Conservation (phyloP, 805 yeast genomes). For the Candida vartiovaarae region DNA sequence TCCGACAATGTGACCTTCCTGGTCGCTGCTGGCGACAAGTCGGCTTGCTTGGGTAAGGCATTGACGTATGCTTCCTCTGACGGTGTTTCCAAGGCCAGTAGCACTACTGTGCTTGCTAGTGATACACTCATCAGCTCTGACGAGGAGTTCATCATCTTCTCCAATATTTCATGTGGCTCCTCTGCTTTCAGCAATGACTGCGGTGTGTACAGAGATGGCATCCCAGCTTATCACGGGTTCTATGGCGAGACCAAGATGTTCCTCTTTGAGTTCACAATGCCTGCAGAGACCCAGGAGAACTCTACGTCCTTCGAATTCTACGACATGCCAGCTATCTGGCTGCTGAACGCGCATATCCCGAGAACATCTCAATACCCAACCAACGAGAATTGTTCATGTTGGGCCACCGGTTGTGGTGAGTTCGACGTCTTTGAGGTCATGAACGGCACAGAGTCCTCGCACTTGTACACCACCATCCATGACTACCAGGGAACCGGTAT, state of each 20-base stretch:
- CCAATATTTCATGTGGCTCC: slow-evolving; percentile 48
- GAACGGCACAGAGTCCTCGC: slow-evolving; percentile 49
- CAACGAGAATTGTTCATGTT: slow-evolving; percentile 61
- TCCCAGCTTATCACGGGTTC: slow-evolving; percentile 70
- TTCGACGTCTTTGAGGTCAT: slow-evolving; percentile 70
- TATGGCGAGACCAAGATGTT: slow-evolving; percentile 65
- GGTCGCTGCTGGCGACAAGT: slow-evolving; percentile 52
- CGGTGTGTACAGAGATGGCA: slow-evolving; percentile 70
- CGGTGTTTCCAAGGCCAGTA: slow-evolving; percentile 42
- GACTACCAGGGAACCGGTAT: slow-evolving; percentile 68
- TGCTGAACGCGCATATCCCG: slow-evolving; percentile 64
- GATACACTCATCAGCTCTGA: slow-evolving; percentile 47
- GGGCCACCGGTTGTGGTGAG: slow-evolving; percentile 77
- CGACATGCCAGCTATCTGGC: slow-evolving; percentile 75
- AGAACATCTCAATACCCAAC: slow-evolving; percentile 66
- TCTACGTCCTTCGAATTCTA: slow-evolving; percentile 27
- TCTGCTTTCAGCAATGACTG: slow-evolving; percentile 54
- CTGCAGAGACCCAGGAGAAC: slow-evolving; percentile 39
- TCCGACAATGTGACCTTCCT: slow-evolving; percentile 62
- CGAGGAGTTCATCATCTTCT: slow-evolving; percentile 53
- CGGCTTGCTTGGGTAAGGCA: slow-evolving; percentile 64
- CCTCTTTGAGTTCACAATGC: slow-evolving; percentile 63
- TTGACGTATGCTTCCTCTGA: slow-evolving; percentile 53
- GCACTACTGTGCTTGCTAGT: slow-evolving; percentile 41
- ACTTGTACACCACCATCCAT: slow-evolving; percentile 63